Conservation (phyloP, 1,139 yeast genomes). For the Sugiyamaella castrensis region DNA sequence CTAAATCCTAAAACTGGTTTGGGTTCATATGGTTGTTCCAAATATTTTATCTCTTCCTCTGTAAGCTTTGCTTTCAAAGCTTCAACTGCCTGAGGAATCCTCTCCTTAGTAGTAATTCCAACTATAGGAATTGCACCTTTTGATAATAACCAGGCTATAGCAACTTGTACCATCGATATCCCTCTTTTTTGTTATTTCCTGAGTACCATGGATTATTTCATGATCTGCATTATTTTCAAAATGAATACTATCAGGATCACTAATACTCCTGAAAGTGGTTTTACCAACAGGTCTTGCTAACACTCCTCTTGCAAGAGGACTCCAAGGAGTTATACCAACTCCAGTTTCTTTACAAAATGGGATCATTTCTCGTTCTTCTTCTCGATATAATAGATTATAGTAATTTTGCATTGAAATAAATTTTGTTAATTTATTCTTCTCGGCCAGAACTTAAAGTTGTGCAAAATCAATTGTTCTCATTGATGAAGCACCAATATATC, state of each 20-base stretch:
- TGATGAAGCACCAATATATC: constrained; percentile 56
- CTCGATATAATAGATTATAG: constrained; percentile 53
- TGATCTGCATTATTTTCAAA: constrained; percentile 27
- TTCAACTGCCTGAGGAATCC: constrained; percentile 54
- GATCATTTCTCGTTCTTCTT: constrained; percentile 57
- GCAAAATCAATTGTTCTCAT: constrained; percentile 46
- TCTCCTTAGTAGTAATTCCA: constrained; percentile 48
- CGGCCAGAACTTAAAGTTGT: constrained; percentile 51
- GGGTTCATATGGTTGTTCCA: constrained; percentile 52
- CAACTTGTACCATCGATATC: constrained; percentile 51
- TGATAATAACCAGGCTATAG: constrained; percentile 53
- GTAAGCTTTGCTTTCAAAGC: constrained; percentile 47
- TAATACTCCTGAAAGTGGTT: constrained; percentile 12
- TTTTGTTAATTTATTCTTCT: constrained; percentile 49
- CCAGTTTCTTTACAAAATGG: constrained; percentile 48
- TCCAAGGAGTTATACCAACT: constrained; percentile 51
- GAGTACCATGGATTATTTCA: constrained; percentile 49
- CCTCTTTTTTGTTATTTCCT: constrained; percentile 47
- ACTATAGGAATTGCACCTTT: constrained; percentile 55
- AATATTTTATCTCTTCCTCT: constrained; percentile 45
- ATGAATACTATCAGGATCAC: constrained; percentile 5
- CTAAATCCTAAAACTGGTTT: constrained; percentile 13
- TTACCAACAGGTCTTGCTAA: constrained; percentile 41
- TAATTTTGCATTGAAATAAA: constrained; percentile 58
- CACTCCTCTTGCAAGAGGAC: constrained; percentile 48